Evolutionary conservation across 2,329 filamentous ascomycete species (phyloP).

Genomic region (Aspergillus arachidicola): DNA sequence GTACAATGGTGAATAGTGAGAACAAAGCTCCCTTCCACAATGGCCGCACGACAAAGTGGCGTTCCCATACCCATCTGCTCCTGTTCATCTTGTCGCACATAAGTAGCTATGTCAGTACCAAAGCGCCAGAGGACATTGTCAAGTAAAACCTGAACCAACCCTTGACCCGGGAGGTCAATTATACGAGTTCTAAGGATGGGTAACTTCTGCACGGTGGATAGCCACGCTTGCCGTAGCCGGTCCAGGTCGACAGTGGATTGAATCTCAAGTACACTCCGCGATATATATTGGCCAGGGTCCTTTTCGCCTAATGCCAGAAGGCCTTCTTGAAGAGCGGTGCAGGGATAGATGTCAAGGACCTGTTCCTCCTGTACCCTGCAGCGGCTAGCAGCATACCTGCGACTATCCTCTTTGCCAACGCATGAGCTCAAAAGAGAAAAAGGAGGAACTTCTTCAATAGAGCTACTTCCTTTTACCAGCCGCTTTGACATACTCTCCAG

Average conservation of each 20-base stretch:
- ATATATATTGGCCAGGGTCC: not conserved
- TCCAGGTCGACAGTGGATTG: not conserved
- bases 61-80: not conserved
- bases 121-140: not conserved
- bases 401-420: not conserved
- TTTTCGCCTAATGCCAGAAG: not conserved
- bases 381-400: not conserved
- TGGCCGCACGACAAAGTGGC: not conserved
- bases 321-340: slow-evolving; percentile 6
- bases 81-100: not conserved
- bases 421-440: not conserved
- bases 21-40: not conserved
- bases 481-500: slow-evolving; percentile 7
- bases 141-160: slow-evolving; percentile 4
- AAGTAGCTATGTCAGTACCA: not conserved
- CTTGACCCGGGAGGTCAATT: slow-evolving; percentile 2
- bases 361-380: not conserved
- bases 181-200: slow-evolving; percentile 5
- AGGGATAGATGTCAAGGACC: not conserved
- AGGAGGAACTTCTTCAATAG: not conserved
- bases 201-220: not conserved
- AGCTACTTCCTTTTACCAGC: not conserved
- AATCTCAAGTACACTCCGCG: not conserved
- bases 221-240: not conserved
- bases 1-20: not conserved